Conservation (phyloP, 768 basidiomycete genomes). For the Rhizopogon roseolus region DNA sequence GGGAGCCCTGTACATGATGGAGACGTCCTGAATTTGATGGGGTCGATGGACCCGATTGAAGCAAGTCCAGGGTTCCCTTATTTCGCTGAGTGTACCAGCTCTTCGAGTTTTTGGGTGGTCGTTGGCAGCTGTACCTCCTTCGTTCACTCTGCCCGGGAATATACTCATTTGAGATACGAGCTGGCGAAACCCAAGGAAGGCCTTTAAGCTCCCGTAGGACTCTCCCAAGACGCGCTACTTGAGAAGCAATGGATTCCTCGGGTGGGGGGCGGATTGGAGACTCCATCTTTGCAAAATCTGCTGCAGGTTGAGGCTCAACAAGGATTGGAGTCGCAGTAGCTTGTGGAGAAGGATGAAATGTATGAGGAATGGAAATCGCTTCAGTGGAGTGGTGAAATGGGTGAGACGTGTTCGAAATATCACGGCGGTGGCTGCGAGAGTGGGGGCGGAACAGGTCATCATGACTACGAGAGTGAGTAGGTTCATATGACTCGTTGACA, state of each 20-base stretch:
- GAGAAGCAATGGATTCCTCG: conserved; percentile 28
- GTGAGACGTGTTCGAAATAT: not conserved
- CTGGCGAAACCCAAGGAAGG: conserved; percentile 44
- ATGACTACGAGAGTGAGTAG: not conserved
- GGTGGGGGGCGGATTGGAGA: conserved; percentile 36
- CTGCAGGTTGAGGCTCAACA: conserved; percentile 36
- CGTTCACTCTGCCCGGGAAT: conserved; percentile 33
- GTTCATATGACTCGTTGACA: not conserved
- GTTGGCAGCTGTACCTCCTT: conserved; percentile 22
- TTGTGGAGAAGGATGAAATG: conserved; percentile 5
- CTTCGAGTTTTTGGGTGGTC: conserved; percentile 17
- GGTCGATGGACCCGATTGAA: conserved; percentile 26
- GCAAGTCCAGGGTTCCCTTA: conserved; percentile 20
- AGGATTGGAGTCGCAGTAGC: conserved; percentile 32
- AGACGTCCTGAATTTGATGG: conserved; percentile 27
- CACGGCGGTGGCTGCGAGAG: not conserved
- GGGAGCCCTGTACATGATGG: conserved; percentile 9
- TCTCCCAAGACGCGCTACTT: conserved; percentile 31
- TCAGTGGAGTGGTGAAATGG: not conserved
- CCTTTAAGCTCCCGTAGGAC: conserved; percentile 34
- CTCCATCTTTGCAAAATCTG: conserved; percentile 48
- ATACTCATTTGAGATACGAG: conserved; percentile 44
- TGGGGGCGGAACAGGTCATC: not conserved
- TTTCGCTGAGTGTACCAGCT: conserved; percentile 26
- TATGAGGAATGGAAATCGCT: not conserved